Evolutionary conservation across 331 rosid genomes (phyloP), one percentile per base, ranked within the genome.

Genomic region (Saraca asoca): DNA sequence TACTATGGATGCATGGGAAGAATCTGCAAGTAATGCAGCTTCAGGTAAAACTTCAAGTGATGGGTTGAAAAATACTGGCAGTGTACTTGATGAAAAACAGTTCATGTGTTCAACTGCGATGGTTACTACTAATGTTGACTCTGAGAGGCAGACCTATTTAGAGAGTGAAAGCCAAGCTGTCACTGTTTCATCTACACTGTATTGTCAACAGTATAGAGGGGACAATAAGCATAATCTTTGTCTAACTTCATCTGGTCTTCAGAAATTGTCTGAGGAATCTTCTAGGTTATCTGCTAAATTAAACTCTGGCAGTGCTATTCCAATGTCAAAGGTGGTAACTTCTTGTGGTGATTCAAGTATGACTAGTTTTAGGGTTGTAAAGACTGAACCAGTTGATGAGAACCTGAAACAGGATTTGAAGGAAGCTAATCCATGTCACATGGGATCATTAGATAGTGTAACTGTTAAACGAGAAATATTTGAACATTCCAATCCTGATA

Each of bases 1-100:
- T 66, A 86, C 91, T 2, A 88, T 93, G 96, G 98, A 93, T 70
- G 89, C 89, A 12, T 93, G 98, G 98, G 91, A 77, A 44, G 91
- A 84, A 80, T 29, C 79, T 75, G 76, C 61, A 11, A 72, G 56
- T 37, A 85, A 76, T 60, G 74, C 85, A 2, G 24, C 76, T 58
- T 66, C 62, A 16, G 79, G 58, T 61, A 80, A 75, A 61, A 50
- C 82, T 20, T 64, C 81, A 42, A 12, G 9, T 51, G 77, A 49
- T 56, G 82, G 58, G 58, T 19, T 55, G 33, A 78, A 65, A 42
- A 49, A 73, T 51, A 7, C 57, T 54, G 73, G 64, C 51, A 64
- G 43, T 9, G 31, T 73, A 7, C 69, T 12, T 52, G 75, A 57
- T 72, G 75, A 56, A 59, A 77, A 80, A 56, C 81, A 53, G 55